Evolutionary conservation across 2,329 filamentous ascomycete genomes (phyloP), one percentile per base, ranked within the genome.

Genomic region (Moelleriella libera): DNA sequence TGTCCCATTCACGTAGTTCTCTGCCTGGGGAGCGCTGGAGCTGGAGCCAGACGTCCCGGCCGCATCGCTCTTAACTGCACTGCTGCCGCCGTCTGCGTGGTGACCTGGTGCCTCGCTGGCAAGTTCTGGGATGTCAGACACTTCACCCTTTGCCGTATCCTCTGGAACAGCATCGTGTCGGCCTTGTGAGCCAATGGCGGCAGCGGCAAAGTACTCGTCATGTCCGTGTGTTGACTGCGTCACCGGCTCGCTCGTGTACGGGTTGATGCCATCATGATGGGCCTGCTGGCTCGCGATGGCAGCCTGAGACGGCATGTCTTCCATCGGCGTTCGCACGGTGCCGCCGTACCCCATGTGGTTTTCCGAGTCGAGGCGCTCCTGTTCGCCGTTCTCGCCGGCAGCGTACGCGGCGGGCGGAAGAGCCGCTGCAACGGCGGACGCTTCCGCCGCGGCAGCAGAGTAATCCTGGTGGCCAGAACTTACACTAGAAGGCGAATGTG

Each of bases 401-500:
- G 40, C 40, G 10, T 12, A 7, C 40, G 40, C 40, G n/a, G 10
- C n/a, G 40, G n/a, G 10, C n/a, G 78, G 74, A 8, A 78, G 63
- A 41, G 71, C 74, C 43, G 70, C 74, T 30, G 79, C 74, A 45
- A 76, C 75, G 48, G 76, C 78, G 54, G 76, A 70, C 57, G 73
- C 71, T 58, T 81, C 80, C 55, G 63, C 55, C 2, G 21, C 2
- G 21, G 21, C 21, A 21, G 21, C 21, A 34, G 54, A 52, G 45
- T 61, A 53, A 50, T 67, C 63, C 53, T 67, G 62, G 55, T 67
- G 68, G 53, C 75, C 80, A 56, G 85, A 89, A 64, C 82, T 87
- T 65, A 82, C 80, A 72, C 86, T 94, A 73, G 85, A 86, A 51
- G 85, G 84, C 60, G 85, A 88, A 62, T 82, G 72, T 61, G 84